Evolutionary conservation across 768 basidiomycete species (phyloP), one percentile per base, ranked within the genome.

Genomic region (Tulasnella calospora): DNA sequence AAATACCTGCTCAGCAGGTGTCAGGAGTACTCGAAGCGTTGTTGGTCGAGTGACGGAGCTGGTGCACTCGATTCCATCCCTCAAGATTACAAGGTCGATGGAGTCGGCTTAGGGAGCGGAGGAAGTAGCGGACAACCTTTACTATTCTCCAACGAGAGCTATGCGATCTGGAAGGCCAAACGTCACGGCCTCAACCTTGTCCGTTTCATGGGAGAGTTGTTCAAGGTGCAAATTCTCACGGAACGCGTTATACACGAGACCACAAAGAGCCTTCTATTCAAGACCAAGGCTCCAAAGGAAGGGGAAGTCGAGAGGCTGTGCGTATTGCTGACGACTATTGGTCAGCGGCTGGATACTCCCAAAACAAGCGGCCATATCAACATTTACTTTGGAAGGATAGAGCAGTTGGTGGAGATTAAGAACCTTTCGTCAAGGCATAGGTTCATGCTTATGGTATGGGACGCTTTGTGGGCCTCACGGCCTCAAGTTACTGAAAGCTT

Each of bases 81-180:
- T 1, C 46, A n/a, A 47, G 46, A 15, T 21, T 5, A 47, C 46
- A 47, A 47, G 46, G 46, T 4, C 41, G 13, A 41, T n/a, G n/a
- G n/a, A n/a, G n/a, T n/a, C n/a, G n/a, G n/a, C n/a, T n/a, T n/a
- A n/a, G n/a, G n/a, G n/a, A n/a, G n/a, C n/a, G n/a, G n/a, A n/a
- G n/a, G n/a, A n/a, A n/a, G n/a, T n/a, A n/a, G n/a, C 41, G 41
- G 41, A 13, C 6, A 41, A 13, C 41, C 41, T 13, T 6, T 13
- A 41, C 13, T 41, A 41, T 41, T 41, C 19, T 19, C 46, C 46
- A 12, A 46, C 3, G 46, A 17, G 15, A 87, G 87, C 83, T 88
- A 87, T 79, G 84, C 85, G 6, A 85, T 86, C 36, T 85, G 86
- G 80, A 86, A 87, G 82, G 86, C 86, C 70, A 88, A 87, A 84